Conservation (phyloP, 805 yeast species). For the Saccharomycopsis javanensis region DNA sequence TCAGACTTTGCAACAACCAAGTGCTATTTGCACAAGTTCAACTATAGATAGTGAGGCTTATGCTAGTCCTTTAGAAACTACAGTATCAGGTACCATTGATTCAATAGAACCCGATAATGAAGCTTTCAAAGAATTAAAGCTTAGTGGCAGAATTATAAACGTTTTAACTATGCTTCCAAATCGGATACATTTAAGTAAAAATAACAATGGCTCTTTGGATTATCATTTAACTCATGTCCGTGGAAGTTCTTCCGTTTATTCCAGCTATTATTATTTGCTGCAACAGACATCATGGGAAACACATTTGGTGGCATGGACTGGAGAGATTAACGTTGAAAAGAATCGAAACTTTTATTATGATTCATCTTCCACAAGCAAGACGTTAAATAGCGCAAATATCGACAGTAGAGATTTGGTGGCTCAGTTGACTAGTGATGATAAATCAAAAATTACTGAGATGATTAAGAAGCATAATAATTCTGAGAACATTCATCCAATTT, state of each 20-base stretch:
- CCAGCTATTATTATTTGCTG: conserved; percentile 57
- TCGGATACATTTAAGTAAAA: conserved; percentile 37
- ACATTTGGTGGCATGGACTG: conserved; percentile 90
- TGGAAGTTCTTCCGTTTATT: conserved; percentile 79
- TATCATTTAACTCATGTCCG: conserved; percentile 43
- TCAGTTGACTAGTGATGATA: conserved; percentile 42
- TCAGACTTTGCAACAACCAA: not conserved
- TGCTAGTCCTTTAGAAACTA: conserved; percentile 24
- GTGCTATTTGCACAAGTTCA: not conserved
- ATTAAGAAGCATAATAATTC: conserved; percentile 39
- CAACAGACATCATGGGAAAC: conserved; percentile 77
- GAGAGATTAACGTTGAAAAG: conserved; percentile 47
- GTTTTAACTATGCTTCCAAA: conserved; percentile 63
- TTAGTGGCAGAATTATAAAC: conserved; percentile 59
- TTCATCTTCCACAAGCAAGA: not conserved
- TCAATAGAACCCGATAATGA: not conserved
- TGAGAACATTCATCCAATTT: conserved; percentile 68
- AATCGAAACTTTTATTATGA: conserved; percentile 9
- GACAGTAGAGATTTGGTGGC: conserved; percentile 7
- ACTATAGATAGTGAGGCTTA: conserved; percentile 19
- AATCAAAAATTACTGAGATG: conserved; percentile 37
- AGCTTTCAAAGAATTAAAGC: conserved; percentile 26
- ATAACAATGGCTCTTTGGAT: conserved; percentile 35
- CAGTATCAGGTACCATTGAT: conserved; percentile 8
- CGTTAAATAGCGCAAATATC: not conserved